Evolutionary conservation across 331 rosid species (phyloP).

Genomic region (Malus hybrid): DNA sequence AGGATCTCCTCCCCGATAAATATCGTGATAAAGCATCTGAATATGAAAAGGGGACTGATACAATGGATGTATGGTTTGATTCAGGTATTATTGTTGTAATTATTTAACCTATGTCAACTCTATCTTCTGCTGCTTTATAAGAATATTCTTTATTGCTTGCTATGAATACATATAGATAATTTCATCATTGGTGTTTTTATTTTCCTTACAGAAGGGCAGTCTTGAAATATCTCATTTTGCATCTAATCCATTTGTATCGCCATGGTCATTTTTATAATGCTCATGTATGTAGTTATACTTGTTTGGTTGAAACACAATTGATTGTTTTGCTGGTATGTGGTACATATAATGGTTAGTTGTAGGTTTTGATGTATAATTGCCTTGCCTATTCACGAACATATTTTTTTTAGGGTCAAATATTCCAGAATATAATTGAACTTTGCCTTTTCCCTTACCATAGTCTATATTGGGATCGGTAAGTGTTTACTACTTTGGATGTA

Average conservation of each 20-base stretch:
- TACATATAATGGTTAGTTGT: background rate
- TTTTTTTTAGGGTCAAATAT: background rate
- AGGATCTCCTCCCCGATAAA: constrained; percentile 78
- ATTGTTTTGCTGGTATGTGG: background rate
- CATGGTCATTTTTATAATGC: background rate
- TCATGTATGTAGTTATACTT: background rate
- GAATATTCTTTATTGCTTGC: background rate
- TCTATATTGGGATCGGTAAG: background rate
- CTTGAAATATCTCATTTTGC: background rate
- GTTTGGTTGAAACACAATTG: background rate
- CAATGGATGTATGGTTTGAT: constrained; percentile 99
- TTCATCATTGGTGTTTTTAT: background rate
- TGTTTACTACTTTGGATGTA: background rate
- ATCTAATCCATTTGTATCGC: background rate
- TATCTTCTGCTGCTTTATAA: background rate
- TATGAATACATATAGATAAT: background rate
- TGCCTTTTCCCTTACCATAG: background rate
- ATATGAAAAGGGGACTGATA: constrained; percentile 93
- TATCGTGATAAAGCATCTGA: constrained; percentile 78
- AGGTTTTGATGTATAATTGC: background rate
- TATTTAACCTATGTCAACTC: background rate
- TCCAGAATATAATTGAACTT: background rate
- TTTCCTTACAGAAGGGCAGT: background rate
- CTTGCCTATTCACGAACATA: background rate
- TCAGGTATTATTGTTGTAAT: constrained; percentile 44